Base-by-base conservation (phyloP, 441 rosid genomes). In the Euphorbia celastroides region DNA sequence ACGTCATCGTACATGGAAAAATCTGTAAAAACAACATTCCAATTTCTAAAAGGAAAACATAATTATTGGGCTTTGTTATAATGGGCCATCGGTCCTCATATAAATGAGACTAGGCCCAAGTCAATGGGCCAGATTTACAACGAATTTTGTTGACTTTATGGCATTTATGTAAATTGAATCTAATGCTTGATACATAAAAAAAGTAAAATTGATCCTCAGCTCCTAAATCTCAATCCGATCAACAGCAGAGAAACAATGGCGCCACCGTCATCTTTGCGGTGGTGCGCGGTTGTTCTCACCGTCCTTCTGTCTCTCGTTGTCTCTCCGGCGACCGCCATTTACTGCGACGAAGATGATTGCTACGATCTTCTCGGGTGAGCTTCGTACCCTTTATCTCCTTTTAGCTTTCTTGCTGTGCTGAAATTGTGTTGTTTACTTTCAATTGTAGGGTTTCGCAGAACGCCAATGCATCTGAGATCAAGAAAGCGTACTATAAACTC, bases 281-380 rank as follows among this genome's bases (percentile, higher is more conserved):
- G 91, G 86, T 79, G 79, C 69, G 71, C 73, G 13, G 59, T 67
- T 36, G 61, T 61, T 46, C 68, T 65, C 11, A 32, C 65, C 62
- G 56, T 93, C 50, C 16, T 81, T 11, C 34, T 93, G 2, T 74
- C 72, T 32, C 52, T 87, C 46, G 66, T 76, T 66, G 25, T 82
- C 74, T 69, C 74, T 41, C 83, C 90, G 23, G 83, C 96, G 3
- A 25, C 70, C 16, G 87, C 98, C 60, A 90, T 93, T 72, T 93
- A 90, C 83, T 90, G 98, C 72, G 98, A 92, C 70, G 95, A 88
- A 62, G 97, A 90, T 76, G 96, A 93, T 78, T 93, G 98, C 75
- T 90, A 93, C 73, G 98, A 92, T 81, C 87, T 90, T 26, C 85
- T 90, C 23, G 90, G 89, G 97, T 93, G 74, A 42, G 79, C 76